phyloP scores from a whole-genome alignment of 108 stramenopile genomes.

The Parmales sp. region DNA sequence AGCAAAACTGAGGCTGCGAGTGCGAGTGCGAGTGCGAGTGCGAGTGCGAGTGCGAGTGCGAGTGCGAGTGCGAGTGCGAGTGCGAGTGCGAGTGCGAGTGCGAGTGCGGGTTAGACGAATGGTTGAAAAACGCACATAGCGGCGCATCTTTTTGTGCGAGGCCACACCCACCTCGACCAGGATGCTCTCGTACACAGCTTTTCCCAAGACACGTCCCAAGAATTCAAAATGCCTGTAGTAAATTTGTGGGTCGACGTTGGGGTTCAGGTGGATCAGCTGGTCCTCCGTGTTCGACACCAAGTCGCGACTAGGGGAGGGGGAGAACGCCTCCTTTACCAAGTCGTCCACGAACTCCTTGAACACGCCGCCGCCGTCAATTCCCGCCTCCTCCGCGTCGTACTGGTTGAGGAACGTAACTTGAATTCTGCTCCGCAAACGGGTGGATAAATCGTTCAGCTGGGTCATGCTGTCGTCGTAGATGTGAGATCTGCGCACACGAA shows the following conservation, averaged over 20 bases:
- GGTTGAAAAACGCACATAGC: slow-evolving; percentile 24
- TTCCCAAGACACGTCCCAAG: slow-evolving; percentile 84
- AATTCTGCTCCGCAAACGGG: slow-evolving; percentile 60
- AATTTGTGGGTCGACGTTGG: neutral
- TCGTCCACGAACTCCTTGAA: slow-evolving; percentile 81
- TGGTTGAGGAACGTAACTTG: slow-evolving; percentile 88
- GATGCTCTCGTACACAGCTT: slow-evolving; percentile 79
- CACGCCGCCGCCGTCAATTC: slow-evolving; percentile 98
- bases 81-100: too few relatives aligned
- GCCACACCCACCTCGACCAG: slow-evolving; percentile 28
- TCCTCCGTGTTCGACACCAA: neutral
- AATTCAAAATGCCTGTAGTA: too few relatives aligned
- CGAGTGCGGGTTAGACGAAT: slow-evolving; percentile 87
- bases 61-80: too few relatives aligned
- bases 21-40: too few relatives aligned
- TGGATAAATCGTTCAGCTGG: slow-evolving; percentile 47
- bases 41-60: too few relatives aligned
- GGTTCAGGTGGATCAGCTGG: neutral
- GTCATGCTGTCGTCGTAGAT: slow-evolving; percentile 66
- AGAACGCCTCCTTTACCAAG: slow-evolving; percentile 37
- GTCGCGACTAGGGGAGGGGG: neutral
- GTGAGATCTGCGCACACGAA: slow-evolving; percentile 53
- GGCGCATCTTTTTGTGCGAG: slow-evolving; percentile 33
- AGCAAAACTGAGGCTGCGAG: slow-evolving; percentile 71
- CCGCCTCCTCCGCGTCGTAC: slow-evolving; percentile 87